Conservation (phyloP, 768 basidiomycete genomes). For the Sistotremastrum suecicum region DNA sequence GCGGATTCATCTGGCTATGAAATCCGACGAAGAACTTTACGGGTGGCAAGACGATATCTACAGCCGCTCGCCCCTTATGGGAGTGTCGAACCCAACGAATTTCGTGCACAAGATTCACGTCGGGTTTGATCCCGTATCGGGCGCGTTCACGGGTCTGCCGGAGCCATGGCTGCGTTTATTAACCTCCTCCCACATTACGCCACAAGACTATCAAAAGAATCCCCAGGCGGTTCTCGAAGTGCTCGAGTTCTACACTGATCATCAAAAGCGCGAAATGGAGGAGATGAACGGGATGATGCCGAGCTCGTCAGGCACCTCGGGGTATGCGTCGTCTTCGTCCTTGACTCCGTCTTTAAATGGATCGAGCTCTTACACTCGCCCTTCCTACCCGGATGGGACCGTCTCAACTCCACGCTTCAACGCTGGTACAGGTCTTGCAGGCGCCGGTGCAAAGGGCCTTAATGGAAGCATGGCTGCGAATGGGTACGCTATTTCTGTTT, state of each 20-base stretch:
- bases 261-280: conserved; percentile 89
- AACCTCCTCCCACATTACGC: conserved; percentile 93
- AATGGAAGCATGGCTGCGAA: conserved; percentile 5
- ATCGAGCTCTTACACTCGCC: conserved; percentile 13
- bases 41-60: conserved; percentile 98
- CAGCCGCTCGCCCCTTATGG: conserved; percentile 80
- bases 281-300: conserved; percentile 26
- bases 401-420: conserved; percentile 58
- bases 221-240: conserved; percentile 97
- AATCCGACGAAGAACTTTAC: conserved; percentile 94
- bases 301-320: conserved; percentile 8
- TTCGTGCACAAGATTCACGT: conserved; percentile 99
- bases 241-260: conserved; percentile 96
- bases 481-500: neutral
- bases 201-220: conserved; percentile 93
- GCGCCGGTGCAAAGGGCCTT: conserved; percentile 32
- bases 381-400: conserved; percentile 20
- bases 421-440: conserved; percentile 86
- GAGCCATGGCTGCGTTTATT: conserved; percentile 97
- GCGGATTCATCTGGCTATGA: conserved; percentile 67
- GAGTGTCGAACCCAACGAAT: conserved; percentile 88
- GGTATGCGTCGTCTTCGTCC: conserved; percentile 9
- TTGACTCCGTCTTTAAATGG: conserved; percentile 20
- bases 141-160: conserved; percentile 96
- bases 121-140: conserved; percentile 87